Conservation (phyloP, 805 yeast genomes). For the Nakazawaea molendinolei region DNA sequence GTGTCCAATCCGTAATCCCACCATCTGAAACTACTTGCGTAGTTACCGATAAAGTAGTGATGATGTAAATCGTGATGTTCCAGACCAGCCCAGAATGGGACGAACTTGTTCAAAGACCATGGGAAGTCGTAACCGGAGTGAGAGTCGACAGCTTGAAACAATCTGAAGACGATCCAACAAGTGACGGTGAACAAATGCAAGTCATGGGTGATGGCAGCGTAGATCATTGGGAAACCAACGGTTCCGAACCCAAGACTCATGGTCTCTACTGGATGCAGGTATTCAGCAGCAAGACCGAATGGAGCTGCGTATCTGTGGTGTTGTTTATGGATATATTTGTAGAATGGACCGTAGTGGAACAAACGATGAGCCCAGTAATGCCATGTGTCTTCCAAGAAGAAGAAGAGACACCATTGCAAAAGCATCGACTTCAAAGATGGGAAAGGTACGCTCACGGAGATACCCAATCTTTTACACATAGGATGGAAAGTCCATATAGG, state of each 20-base stretch:
- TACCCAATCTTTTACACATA: constrained; percentile 40
- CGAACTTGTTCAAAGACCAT: constrained; percentile 46
- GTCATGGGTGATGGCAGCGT: constrained; percentile 37
- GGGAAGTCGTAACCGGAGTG: constrained; percentile 61
- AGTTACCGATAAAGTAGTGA: constrained; percentile 53
- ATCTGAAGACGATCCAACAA: constrained; percentile 44
- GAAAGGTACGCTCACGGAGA: constrained; percentile 46
- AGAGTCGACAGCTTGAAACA: constrained; percentile 54
- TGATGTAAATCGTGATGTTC: constrained; percentile 58
- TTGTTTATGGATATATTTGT: constrained; percentile 52
- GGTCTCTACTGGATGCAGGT: constrained; percentile 56
- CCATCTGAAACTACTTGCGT: constrained; percentile 53
- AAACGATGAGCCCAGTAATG: constrained; percentile 55
- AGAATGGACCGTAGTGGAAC: constrained; percentile 50
- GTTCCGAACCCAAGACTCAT: constrained; percentile 53
- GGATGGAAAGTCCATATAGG: constrained; percentile 64
- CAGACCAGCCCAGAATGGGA: constrained; percentile 65
- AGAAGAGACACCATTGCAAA: constrained; percentile 41
- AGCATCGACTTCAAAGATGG: constrained; percentile 36
- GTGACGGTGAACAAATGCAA: constrained; percentile 50
- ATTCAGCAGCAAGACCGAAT: constrained; percentile 55
- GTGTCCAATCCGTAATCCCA: constrained; percentile 48
- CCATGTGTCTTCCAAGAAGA: constrained; percentile 51
- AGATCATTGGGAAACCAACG: constrained; percentile 53
- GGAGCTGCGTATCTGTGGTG: constrained; percentile 60